Evolutionary conservation across 2,329 filamentous ascomycete species (phyloP).

Genomic region (Neonectria neomacrospora): DNA sequence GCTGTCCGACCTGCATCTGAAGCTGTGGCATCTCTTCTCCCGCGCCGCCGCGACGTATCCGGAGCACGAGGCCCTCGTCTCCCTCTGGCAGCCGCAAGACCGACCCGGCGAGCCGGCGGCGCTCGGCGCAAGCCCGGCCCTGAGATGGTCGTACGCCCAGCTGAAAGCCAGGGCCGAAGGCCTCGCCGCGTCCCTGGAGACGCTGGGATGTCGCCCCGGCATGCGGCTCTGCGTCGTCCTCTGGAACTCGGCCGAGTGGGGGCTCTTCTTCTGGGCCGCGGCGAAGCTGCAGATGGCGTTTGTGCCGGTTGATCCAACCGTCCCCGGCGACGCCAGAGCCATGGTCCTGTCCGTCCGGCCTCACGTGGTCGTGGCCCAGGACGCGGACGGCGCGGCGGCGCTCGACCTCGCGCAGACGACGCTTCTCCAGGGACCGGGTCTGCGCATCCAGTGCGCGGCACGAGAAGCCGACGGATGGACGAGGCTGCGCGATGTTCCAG

Average conservation of each 20-base stretch:
- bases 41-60: constrained; percentile 44
- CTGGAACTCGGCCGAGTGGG: constrained; percentile 54
- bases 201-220: constrained; percentile 41
- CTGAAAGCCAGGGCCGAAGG: constrained; percentile 40
- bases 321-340: constrained; percentile 36
- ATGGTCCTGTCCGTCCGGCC: constrained; percentile 43
- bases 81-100: constrained; percentile 47
- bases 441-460: constrained; percentile 43
- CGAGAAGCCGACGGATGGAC: constrained; percentile 36
- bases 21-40: constrained; percentile 50
- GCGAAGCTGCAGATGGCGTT: constrained; percentile 50
- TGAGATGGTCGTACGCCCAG: constrained; percentile 48
- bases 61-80: constrained; percentile 50
- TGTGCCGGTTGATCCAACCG: constrained; percentile 49
- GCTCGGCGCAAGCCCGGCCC: constrained; percentile 26
- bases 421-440: neutral
- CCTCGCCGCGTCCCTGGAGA: constrained; percentile 40
- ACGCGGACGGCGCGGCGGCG: constrained; percentile 36
- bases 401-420: constrained; percentile 31
- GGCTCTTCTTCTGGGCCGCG: constrained; percentile 51
- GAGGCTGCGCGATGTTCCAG: constrained; percentile 26
- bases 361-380: constrained; percentile 48
- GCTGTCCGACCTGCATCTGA: constrained; percentile 44
- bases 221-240: constrained; percentile 48
- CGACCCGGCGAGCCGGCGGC: constrained; percentile 1